Evolutionary conservation across 140 eudicot species (phyloP).

Genomic region (Anethum foeniculum): DNA sequence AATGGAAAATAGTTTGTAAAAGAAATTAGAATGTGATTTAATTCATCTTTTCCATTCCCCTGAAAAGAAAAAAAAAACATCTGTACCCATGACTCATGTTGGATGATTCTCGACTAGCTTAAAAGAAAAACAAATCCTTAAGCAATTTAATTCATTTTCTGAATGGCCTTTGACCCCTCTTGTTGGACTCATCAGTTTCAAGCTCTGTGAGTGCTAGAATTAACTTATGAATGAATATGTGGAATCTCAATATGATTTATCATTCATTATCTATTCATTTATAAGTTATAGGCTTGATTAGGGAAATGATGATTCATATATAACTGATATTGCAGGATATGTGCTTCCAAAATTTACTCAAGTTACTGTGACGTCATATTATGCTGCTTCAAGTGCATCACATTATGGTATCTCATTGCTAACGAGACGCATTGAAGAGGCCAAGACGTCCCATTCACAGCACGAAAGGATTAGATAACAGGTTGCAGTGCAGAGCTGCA

Average conservation of each 20-base stretch:
- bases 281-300: not conserved
- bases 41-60: too few species aligned
- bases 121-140: too few species aligned
- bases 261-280: not conserved
- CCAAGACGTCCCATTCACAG: slow-evolving; percentile 41
- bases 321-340: slow-evolving; percentile 41
- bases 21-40: too few species aligned
- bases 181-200: too few species aligned
- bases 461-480: slow-evolving; percentile 24
- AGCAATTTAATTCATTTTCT: too few species aligned
- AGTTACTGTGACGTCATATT: slow-evolving; percentile 71
- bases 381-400: slow-evolving; percentile 82
- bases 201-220: not conserved
- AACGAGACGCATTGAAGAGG: slow-evolving; percentile 72
- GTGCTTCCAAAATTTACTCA: slow-evolving; percentile 76
- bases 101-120: too few species aligned
- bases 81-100: too few species aligned
- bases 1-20: too few species aligned
- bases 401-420: slow-evolving; percentile 70
- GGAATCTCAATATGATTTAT: not conserved
- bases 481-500: not conserved
- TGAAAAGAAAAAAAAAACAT: too few species aligned
- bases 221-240: not conserved
- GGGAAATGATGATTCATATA: not conserved
- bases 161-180: too few species aligned